These are phyloP conservation scores for Tripterygium wilfordii DNA, from an alignment of 177 flowering plant genomes.

Conservation along the genomic window DNA sequence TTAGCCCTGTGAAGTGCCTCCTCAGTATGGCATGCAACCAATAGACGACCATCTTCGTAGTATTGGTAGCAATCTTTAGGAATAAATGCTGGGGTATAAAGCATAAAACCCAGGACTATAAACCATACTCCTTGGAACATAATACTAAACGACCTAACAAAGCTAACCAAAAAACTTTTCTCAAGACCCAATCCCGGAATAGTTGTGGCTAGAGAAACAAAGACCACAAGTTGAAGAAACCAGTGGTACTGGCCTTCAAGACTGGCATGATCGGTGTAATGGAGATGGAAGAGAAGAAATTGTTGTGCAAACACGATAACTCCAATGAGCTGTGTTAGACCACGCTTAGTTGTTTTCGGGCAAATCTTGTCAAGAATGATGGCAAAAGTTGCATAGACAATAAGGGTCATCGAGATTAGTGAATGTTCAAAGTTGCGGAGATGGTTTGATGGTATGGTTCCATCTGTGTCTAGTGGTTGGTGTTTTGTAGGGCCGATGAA, in stretches of 20 bases:
- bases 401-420: slow-evolving; percentile 51
- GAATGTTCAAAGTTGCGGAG: slow-evolving; percentile 87
- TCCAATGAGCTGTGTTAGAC: slow-evolving; percentile 40
- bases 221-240: slow-evolving; percentile 49
- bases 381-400: slow-evolving; percentile 49
- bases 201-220: slow-evolving; percentile 47
- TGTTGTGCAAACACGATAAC: slow-evolving; percentile 57
- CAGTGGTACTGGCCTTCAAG: slow-evolving; percentile 77
- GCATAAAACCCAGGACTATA: slow-evolving; percentile 57
- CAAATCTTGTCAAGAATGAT: slow-evolving; percentile 32
- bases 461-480: slow-evolving; percentile 74
- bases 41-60: slow-evolving; percentile 52
- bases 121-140: slow-evolving; percentile 74
- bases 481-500: slow-evolving; percentile 62
- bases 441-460: slow-evolving; percentile 84
- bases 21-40: slow-evolving; percentile 51
- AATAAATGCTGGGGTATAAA: slow-evolving; percentile 67
- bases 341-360: slow-evolving; percentile 22
- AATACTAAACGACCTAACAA: slow-evolving; percentile 61
- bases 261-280: slow-evolving; percentile 68
- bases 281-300: slow-evolving; percentile 64
- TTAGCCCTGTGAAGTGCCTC: slow-evolving; percentile 60
- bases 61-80: slow-evolving; percentile 68
- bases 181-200: slow-evolving; percentile 42
- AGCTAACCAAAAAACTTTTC: slow-evolving; percentile 56